These are phyloP conservation scores for Aethionema arabicum DNA, from an alignment of 345 rosid genomes.

Conservation along the genomic window DNA sequence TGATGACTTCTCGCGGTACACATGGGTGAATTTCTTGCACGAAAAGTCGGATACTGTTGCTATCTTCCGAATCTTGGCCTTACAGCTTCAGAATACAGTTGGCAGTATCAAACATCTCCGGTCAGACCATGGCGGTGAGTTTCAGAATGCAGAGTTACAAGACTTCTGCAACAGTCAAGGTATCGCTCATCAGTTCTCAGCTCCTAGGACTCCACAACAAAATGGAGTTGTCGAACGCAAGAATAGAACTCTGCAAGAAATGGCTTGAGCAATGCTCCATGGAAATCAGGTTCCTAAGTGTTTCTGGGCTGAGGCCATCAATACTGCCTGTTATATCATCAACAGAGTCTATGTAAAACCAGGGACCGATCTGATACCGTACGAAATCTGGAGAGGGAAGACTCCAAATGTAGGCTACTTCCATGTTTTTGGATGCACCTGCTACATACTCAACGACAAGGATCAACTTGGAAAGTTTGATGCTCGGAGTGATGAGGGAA, in stretches of 20 bases:
- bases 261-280: background rate
- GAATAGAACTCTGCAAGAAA: background rate
- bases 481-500: background rate
- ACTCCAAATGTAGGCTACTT: background rate
- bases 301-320: background rate
- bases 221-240: background rate
- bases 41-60: background rate
- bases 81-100: background rate
- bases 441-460: background rate
- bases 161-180: too few species aligned
- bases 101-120: background rate
- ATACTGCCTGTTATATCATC: background rate
- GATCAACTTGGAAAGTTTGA: background rate
- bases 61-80: too few species aligned
- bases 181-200: too few species aligned
- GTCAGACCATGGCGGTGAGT: too few species aligned
- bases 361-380: background rate
- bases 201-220: too few species aligned
- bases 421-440: background rate
- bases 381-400: background rate
- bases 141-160: background rate
- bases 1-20: background rate
- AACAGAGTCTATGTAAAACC: background rate
- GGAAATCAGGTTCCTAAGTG: background rate
- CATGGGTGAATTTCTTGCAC: background rate